Evolutionary conservation across 306 rosid genomes (phyloP).

Genomic region (Pueraria montana): DNA sequence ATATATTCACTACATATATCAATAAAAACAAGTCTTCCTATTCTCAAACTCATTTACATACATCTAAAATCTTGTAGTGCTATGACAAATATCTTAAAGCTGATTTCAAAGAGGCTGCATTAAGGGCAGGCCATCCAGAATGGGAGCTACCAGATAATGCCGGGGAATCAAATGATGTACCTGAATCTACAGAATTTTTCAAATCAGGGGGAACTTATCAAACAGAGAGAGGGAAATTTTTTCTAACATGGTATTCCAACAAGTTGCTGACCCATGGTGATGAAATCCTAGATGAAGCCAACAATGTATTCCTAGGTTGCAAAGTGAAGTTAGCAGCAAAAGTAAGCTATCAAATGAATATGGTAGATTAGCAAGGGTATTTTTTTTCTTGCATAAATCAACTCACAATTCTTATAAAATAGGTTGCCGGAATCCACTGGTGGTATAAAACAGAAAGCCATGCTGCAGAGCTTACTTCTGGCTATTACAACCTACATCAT

Average conservation of each 20-base stretch:
- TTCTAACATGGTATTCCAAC: slow-evolving; percentile 91
- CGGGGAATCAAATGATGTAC: slow-evolving; percentile 73
- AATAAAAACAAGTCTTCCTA: not conserved
- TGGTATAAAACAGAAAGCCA: slow-evolving; percentile 81
- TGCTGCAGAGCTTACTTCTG: slow-evolving; percentile 91
- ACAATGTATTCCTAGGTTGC: slow-evolving; percentile 74
- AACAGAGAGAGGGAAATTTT: slow-evolving; percentile 77
- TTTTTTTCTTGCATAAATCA: not conserved
- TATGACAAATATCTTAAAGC: slow-evolving; percentile 82
- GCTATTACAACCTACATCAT: slow-evolving; percentile 79
- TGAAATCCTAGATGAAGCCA: slow-evolving; percentile 87
- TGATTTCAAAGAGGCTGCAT: slow-evolving; percentile 77
- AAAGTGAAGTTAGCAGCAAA: slow-evolving; percentile 88
- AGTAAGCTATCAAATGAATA: slow-evolving; percentile 53
- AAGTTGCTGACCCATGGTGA: slow-evolving; percentile 83
- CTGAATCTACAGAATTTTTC: slow-evolving; percentile 79
- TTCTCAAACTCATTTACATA: slow-evolving; percentile 4
- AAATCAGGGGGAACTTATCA: slow-evolving; percentile 73
- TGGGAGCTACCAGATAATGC: slow-evolving; percentile 89
- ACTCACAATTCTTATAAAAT: slow-evolving; percentile 40
- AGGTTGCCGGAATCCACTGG: slow-evolving; percentile 99
- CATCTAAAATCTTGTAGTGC: slow-evolving; percentile 65
- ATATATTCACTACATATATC: not conserved
- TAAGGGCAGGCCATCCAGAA: slow-evolving; percentile 76
- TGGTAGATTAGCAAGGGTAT: slow-evolving; percentile 1